Conservation (phyloP, 129 eudicot genomes). For the Dittrichia graveolens region DNA sequence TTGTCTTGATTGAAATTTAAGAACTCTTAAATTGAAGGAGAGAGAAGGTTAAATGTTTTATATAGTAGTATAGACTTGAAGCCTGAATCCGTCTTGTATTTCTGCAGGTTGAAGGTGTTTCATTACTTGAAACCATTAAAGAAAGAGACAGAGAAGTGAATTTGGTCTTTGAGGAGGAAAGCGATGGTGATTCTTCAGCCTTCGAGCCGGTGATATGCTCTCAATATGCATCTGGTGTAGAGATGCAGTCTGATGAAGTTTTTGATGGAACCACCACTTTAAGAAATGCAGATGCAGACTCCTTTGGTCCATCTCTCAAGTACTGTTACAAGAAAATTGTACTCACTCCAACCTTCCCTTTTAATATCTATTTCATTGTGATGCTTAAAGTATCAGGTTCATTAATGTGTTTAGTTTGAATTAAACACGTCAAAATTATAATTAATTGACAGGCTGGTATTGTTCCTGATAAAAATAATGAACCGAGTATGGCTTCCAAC, state of each 20-base stretch:
- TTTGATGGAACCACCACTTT: conserved; percentile 23
- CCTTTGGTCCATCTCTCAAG: conserved; percentile 32
- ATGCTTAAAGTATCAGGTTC: neutral
- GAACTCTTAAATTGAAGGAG: no score
- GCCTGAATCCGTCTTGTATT: conserved; percentile 7
- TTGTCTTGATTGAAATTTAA: no score
- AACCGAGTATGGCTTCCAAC: conserved; percentile 8
- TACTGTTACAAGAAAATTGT: conserved; percentile 37
- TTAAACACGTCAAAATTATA: neutral
- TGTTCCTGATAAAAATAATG: conserved; percentile 22
- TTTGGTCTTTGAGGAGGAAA: conserved; percentile 24
- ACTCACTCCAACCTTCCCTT: conserved; percentile 17
- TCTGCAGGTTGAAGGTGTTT: conserved; percentile 68
- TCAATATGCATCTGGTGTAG: conserved; percentile 36
- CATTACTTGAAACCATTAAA: conserved; percentile 43
- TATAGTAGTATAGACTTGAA: no score
- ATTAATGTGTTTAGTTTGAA: conserved; percentile 12
- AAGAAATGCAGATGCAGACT: conserved; percentile 23
- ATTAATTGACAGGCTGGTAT: conserved; percentile 32
- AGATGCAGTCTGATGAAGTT: conserved; percentile 35
- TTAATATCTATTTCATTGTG: conserved; percentile 7
- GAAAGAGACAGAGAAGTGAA: conserved; percentile 33
- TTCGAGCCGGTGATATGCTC: conserved; percentile 34
- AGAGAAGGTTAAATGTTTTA: no score
- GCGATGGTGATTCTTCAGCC: conserved; percentile 23